Evolutionary conservation across 2,329 filamentous ascomycete species (phyloP).

Genomic region (Talaromyces verruculosus): DNA sequence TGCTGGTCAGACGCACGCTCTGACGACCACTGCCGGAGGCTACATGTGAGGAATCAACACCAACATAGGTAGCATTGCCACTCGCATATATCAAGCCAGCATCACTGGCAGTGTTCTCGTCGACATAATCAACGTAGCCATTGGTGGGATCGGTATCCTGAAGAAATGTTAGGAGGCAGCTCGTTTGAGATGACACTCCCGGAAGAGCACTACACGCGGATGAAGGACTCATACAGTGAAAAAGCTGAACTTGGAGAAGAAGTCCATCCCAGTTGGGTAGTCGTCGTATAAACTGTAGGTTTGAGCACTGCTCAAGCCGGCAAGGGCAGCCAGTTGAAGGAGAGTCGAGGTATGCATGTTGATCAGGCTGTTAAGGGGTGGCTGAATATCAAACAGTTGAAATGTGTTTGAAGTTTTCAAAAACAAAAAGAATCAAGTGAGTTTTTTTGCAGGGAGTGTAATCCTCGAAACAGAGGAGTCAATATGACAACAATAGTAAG

Average conservation of each 20-base stretch:
- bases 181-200: neutral
- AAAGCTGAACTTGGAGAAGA: conserved; percentile 56
- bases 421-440: no score
- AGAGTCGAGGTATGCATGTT: conserved; percentile 34
- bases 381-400: conserved; percentile 5
- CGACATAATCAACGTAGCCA: conserved; percentile 71
- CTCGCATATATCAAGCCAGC: conserved; percentile 59
- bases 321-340: conserved; percentile 33
- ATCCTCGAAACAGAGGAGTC: neutral
- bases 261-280: conserved; percentile 46
- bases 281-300: conserved; percentile 49
- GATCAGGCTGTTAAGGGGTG: conserved; percentile 12
- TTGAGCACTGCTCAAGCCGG: conserved; percentile 30
- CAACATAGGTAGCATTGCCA: conserved; percentile 61
- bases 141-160: conserved; percentile 65
- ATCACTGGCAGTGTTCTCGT: conserved; percentile 58
- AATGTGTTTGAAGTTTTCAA: no score
- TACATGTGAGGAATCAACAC: conserved; percentile 63
- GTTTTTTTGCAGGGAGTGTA: neutral
- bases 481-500: conserved; percentile 8
- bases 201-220: neutral
- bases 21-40: conserved; percentile 61
- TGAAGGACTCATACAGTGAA: conserved; percentile 44
- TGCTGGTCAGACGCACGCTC: conserved; percentile 70
- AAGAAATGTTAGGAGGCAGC: neutral